Conservation (phyloP, 2,329 filamentous ascomycete genomes). For the Colletotrichum sp. region DNA sequence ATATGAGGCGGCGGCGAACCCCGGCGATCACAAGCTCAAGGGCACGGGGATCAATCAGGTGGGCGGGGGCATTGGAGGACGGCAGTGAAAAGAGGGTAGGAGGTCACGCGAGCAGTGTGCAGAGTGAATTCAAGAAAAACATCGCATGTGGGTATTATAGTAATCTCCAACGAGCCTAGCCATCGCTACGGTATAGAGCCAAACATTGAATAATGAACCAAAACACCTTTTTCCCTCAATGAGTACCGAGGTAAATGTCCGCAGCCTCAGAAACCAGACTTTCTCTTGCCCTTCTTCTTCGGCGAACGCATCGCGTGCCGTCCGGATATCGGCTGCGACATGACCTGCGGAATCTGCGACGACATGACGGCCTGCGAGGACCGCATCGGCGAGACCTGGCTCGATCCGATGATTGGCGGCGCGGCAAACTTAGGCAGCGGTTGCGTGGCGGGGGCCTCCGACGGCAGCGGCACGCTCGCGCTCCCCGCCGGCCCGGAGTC, state of each 20-base stretch:
- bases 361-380: constrained; percentile 15
- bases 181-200: neutral
- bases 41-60: constrained; percentile 60
- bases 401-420: constrained; percentile 3
- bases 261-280: constrained; percentile 1
- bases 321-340: constrained; percentile 53
- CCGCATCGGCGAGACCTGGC: constrained; percentile 5
- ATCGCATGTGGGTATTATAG: neutral
- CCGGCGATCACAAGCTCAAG: constrained; percentile 79
- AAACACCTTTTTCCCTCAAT: neutral
- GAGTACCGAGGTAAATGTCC: neutral
- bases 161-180: neutral
- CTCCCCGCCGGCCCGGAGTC: neutral
- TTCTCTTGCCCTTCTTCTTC: constrained; percentile 38
- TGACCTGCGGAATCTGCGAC: constrained; percentile 34
- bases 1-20: constrained; percentile 94
- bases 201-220: neutral
- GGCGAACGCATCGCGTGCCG: constrained; percentile 46
- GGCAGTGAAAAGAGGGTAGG: neutral
- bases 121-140: neutral
- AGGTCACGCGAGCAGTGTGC: neutral
- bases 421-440: constrained; percentile 1
- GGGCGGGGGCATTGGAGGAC: constrained; percentile 57
- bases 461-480: neutral
- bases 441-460: neutral